Evolutionary conservation across 176 grass and related monocot species (phyloP), one percentile per base, ranked within the genome.

Genomic region (Tillandsia fasciculata): DNA sequence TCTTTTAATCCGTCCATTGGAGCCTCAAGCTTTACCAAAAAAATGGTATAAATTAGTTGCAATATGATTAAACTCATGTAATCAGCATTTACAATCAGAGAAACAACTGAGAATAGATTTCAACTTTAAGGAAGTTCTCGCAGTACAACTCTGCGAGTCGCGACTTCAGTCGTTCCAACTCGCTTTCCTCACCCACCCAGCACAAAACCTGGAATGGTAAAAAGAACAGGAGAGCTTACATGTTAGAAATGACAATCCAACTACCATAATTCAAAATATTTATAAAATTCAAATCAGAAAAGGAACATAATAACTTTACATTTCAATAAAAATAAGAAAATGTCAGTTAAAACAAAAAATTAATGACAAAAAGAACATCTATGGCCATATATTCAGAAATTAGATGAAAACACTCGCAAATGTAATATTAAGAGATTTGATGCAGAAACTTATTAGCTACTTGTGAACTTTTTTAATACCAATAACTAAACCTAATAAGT

Each of bases 1-100:
- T 93, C 94, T 82, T 79, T 87, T 78, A 99, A 79, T 78, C 94
- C 94, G 68, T 83, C 52, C 67, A 99, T 66, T 18, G 94, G 89
- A 17, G 77, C 72, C 64, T 99, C 89, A 52, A 93, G 79, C 94
- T 99, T 80, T 63, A 83, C 67, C 50, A 74, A 48, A 48, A 24
- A 63, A 74, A 48, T 52, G 50, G 1, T 53, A 1, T 59, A 33
- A 72, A 49, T 58, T 26, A 84, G 20, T 56, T 11, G 2, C 15
- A 15, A 51, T 29, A 20, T 56, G 1, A 7, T 42, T 42, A 42
- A 42, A 42, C 33, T 42, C 33, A 42, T 6, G 4, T 42, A 6
- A 66, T 54, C 17, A 71, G 28, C 50, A 53, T 26, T n/a, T 27
- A 63, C 49, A n/a, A 14, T 56, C 65, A 75, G 15, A 50, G 52